Evolutionary conservation across 2,329 filamentous ascomycete species (phyloP).

Genomic region (Ophiostoma populinum): DNA sequence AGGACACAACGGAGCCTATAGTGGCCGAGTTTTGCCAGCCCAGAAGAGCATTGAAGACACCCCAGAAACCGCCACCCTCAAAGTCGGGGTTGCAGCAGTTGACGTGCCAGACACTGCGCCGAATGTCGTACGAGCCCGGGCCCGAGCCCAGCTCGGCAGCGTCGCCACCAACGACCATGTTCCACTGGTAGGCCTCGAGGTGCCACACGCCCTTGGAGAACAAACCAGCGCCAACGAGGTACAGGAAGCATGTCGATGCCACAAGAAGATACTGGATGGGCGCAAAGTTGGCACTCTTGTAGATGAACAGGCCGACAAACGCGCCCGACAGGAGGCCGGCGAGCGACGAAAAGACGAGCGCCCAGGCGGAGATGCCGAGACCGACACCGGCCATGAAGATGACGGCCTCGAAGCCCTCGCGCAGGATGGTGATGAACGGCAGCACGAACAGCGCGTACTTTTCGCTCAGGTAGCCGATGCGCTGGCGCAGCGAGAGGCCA

Average conservation of each 20-base stretch:
- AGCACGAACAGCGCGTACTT: constrained; percentile 65
- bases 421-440: constrained; percentile 60
- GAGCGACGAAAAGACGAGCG: constrained; percentile 55
- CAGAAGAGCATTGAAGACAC: constrained; percentile 70
- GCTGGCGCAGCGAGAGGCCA: constrained; percentile 13
- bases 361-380: constrained; percentile 46
- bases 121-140: constrained; percentile 50
- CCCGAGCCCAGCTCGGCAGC: constrained; percentile 43
- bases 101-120: constrained; percentile 50
- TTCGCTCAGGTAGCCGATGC: constrained; percentile 42
- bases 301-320: constrained; percentile 50
- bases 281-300: constrained; percentile 25
- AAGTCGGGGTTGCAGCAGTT: constrained; percentile 62
- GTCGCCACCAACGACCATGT: constrained; percentile 28
- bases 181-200: constrained; percentile 54
- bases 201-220: constrained; percentile 64
- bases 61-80: constrained; percentile 61
- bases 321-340: constrained; percentile 45
- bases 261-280: constrained; percentile 44
- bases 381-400: constrained; percentile 67
- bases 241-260: constrained; percentile 64
- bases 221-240: constrained; percentile 67
- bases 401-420: constrained; percentile 62
- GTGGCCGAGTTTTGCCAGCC: constrained; percentile 84
- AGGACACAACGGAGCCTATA: constrained; percentile 70